Conservation (phyloP, 495 filamentous ascomycete species). For the Tuber melanosporum region DNA sequence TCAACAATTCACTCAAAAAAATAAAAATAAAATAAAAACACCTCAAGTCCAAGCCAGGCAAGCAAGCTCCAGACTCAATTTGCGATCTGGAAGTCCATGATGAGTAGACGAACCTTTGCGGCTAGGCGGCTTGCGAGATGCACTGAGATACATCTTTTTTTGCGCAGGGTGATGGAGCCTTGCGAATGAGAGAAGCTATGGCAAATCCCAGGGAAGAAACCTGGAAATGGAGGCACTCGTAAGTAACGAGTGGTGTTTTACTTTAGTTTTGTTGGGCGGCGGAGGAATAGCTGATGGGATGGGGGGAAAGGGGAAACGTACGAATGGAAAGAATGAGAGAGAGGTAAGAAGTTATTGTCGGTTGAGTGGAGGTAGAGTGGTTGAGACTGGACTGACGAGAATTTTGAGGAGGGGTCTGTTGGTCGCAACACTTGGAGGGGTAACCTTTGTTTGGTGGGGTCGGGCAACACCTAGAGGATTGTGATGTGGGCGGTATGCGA, state of each 20-base stretch:
- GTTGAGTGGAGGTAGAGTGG: slow-evolving; percentile 8
- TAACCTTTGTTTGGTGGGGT: slow-evolving; percentile 32
- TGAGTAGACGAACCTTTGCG: slow-evolving; percentile 39
- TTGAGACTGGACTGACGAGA: slow-evolving; percentile 13
- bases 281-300: slow-evolving; percentile 20
- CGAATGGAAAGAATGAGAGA: slow-evolving; percentile 17
- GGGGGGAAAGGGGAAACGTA: slow-evolving; percentile 21
- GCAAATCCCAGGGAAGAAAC: not conserved
- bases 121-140: slow-evolving; percentile 38
- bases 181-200: slow-evolving; percentile 5
- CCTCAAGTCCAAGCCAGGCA: not conserved
- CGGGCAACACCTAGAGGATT: slow-evolving; percentile 27
- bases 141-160: slow-evolving; percentile 35
- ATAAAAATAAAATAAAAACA: not conserved
- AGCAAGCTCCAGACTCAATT: not conserved
- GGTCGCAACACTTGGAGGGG: slow-evolving; percentile 33
- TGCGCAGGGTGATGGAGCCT: slow-evolving; percentile 18
- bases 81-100: not conserved
- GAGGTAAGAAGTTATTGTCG: not conserved
- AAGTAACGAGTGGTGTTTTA: not conserved
- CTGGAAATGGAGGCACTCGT: not conserved
- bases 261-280: slow-evolving; percentile 2
- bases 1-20: slow-evolving; percentile 7
- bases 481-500: slow-evolving; percentile 31
- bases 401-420: slow-evolving; percentile 31